Base-by-base conservation (phyloP, 2,329 filamentous ascomycete species). In the Cercospora janseana region DNA sequence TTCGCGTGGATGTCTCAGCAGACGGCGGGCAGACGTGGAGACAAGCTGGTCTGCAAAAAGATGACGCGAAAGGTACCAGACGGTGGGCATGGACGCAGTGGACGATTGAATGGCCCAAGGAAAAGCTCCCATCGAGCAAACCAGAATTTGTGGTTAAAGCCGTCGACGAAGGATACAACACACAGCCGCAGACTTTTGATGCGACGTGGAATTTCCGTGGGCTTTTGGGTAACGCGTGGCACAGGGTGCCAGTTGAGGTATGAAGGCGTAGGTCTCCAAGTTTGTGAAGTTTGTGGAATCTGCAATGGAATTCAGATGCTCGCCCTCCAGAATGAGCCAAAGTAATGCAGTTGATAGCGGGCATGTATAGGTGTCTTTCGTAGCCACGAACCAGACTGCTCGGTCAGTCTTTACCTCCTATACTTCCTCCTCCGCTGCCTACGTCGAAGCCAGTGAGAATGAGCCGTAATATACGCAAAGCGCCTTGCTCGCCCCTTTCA, bases 401-500 rank as follows among this genome's bases (percentile, higher is more conserved):
- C n/a, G n/a, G n/a, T n/a, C n/a, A n/a, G n/a, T n/a, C n/a, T n/a
- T n/a, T n/a, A n/a, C n/a, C n/a, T n/a, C n/a, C n/a, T n/a, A n/a
- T n/a, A n/a, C n/a, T n/a, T n/a, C n/a, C n/a, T n/a, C n/a, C n/a
- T n/a, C n/a, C n/a, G n/a, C n/a, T n/a, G n/a, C n/a, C n/a, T 8
- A 15, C 9, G 15, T 7, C 34, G 16, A 49, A 21, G 56, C 48
- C 41, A 59, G 43, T n/a, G 38, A 62, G 46, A 79, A 80, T 8
- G 73, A 70, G 4, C 80, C 80, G 58, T 79, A 79, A 59, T 77
- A 84, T 16, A 78, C 75, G 67, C 80, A 83, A 21, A 84, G 65
- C 16, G 80, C 80, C 71, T 96, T 96, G 69, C 91, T 96, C 5
- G 87, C 87, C 9, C 90, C 89, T 61, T 87, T 79, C 73, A 95